Percentiles rank a stretch among this genome's conserved stretches.
These are phyloP conservation scores for Suillus decipiens DNA, from an alignment of 768 basidiomycete species.

Conservation along the genomic window DNA sequence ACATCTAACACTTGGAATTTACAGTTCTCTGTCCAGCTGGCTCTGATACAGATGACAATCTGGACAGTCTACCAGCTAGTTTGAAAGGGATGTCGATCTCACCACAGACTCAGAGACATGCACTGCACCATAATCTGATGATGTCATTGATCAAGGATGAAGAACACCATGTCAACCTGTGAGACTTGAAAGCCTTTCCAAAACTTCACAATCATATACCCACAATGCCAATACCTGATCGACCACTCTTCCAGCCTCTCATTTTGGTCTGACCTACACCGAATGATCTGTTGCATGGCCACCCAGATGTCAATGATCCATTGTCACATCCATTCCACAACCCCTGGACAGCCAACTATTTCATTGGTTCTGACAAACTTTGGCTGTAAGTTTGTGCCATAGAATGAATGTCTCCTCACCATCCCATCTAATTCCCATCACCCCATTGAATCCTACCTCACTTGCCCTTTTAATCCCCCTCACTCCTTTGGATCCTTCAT, in stretches of 20 bases:
- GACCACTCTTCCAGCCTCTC: not conserved
- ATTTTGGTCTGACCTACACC: not conserved
- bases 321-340: not conserved
- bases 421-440: not conserved
- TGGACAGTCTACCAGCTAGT: not conserved
- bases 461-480: not conserved
- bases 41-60: not conserved
- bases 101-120: not conserved
- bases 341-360: not conserved
- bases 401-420: not conserved
- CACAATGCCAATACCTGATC: not conserved
- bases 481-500: not conserved
- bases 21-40: not conserved
- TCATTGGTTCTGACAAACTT: not conserved
- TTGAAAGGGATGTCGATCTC: not conserved
- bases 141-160: not conserved
- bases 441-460: not conserved
- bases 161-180: not conserved
- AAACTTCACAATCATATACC: not conserved
- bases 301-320: not conserved
- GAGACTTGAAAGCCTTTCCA: not conserved
- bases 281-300: not conserved
- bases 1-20: not conserved
- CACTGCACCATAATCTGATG: not conserved
- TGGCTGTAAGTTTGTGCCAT: slow-evolving; percentile 1